Base-by-base conservation (phyloP, 331 rosid genomes). In the Pyrus hybrid region DNA sequence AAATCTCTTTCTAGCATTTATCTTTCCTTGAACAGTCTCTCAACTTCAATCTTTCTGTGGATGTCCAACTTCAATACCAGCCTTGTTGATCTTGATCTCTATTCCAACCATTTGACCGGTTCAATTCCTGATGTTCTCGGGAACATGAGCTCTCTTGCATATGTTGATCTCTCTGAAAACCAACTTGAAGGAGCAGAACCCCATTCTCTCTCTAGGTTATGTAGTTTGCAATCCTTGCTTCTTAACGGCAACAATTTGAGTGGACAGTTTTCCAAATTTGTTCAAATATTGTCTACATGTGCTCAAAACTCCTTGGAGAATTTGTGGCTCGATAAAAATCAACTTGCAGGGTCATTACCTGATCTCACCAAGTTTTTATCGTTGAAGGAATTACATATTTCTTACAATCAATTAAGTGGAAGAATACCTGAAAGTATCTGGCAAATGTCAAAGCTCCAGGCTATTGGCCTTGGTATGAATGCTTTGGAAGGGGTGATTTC, bases 391-490 rank as follows among this genome's bases (percentile, higher is more conserved):
- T 13, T 74, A 12, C 4, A 5, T 12, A 6, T 63, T 7, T 5
- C 8, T 3, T 0, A 5, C n/a, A 73, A 73, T 54, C 49, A 2
- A 11, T 61, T 73, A 16, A 73, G 5, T 2, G 77, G 70, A 62
- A 22, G 14, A 28, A 12, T 61, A 35, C 70, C 69, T 2, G 37
- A 25, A 73, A 37, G 22, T 14, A 21, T 58, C 7, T 68, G 68
- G 8, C 54, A 12, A 56, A 20, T 72, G 29, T 72, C 53, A 2
- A 73, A 22, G 68, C 35, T 72, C 47, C 35, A 57, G 54, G 0
- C 0, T 3, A 30, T 71, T 10, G 0, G 0, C 0, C 18, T 73
- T 8, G 6, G 20, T 16, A 0, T 0, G 0, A 73, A 73, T 61
- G 33, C 32, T 33, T 60, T 73, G 9, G 18, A 60, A 7, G 77